These are phyloP conservation scores for Voacanga thouarsii DNA, from an alignment of 257 asterid genomes.

Conservation along the genomic window DNA sequence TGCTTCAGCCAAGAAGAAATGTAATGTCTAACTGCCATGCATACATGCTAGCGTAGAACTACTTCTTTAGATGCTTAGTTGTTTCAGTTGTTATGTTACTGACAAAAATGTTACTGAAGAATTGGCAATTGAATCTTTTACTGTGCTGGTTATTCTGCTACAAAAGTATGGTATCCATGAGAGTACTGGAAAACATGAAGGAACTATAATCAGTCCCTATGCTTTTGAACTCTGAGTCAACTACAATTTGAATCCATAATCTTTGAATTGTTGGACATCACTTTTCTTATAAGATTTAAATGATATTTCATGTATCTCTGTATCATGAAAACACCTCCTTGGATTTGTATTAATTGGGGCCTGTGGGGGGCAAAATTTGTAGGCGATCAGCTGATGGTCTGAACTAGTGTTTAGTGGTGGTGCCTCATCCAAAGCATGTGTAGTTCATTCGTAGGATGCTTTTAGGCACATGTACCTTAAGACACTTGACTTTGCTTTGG, in stretches of 20 bases:
- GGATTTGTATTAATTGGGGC: background rate
- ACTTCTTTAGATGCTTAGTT: background rate
- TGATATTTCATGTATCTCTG: background rate
- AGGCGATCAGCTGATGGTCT: background rate
- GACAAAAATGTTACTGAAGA: background rate
- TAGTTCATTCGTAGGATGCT: background rate
- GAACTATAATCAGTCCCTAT: background rate
- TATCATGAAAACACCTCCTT: background rate
- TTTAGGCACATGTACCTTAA: background rate
- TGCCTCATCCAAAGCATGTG: background rate
- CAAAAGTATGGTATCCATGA: background rate
- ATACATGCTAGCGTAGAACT: background rate
- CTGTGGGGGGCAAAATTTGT: background rate
- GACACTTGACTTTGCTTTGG: background rate
- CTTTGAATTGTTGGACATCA: background rate
- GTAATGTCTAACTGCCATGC: background rate
- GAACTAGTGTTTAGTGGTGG: background rate
- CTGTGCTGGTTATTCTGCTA: background rate
- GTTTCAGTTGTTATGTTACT: conserved; percentile 6
- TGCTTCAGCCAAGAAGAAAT: background rate
- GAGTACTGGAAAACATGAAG: background rate
- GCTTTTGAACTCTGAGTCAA: background rate
- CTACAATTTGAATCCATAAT: background rate
- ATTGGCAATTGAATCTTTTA: background rate
- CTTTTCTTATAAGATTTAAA: background rate